Conservation (phyloP, 805 yeast genomes). For the Monosporozyma unispora region DNA sequence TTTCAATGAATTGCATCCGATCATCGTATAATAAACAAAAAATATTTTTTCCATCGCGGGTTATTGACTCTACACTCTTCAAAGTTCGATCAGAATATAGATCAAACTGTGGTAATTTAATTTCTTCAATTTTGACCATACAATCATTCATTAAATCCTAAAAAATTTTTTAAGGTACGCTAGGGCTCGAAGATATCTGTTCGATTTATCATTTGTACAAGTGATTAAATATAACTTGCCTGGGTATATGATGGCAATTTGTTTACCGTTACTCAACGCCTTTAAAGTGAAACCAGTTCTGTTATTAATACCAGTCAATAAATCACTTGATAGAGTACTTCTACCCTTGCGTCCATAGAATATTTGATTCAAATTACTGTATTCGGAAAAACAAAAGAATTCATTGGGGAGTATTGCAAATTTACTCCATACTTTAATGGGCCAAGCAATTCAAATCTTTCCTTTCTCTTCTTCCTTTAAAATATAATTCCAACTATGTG, state of each 20-base stretch:
- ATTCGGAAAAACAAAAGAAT: neutral
- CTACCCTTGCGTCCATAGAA: neutral
- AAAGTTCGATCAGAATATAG: neutral
- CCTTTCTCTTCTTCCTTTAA: no score
- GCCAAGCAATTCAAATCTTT: no score
- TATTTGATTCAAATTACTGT: neutral
- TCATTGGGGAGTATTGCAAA: neutral
- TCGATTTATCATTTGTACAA: neutral
- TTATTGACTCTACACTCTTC: neutral
- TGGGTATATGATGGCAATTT: neutral
- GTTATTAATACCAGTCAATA: no score
- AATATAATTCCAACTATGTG: neutral
- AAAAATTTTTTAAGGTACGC: neutral
- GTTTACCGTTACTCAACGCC: neutral
- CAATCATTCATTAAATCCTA: neutral
- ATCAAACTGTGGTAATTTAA: neutral
- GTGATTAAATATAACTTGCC: neutral
- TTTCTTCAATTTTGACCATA: neutral
- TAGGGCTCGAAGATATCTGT: neutral
- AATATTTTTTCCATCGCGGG: neutral
- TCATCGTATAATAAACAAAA: slow-evolving; percentile 16
- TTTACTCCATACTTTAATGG: no score
- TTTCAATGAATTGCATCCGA: slow-evolving; percentile 17
- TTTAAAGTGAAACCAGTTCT: neutral
- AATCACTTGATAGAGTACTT: no score